phyloP scores from a whole-genome alignment of 306 rosid genomes.

The Prunus padus region DNA sequence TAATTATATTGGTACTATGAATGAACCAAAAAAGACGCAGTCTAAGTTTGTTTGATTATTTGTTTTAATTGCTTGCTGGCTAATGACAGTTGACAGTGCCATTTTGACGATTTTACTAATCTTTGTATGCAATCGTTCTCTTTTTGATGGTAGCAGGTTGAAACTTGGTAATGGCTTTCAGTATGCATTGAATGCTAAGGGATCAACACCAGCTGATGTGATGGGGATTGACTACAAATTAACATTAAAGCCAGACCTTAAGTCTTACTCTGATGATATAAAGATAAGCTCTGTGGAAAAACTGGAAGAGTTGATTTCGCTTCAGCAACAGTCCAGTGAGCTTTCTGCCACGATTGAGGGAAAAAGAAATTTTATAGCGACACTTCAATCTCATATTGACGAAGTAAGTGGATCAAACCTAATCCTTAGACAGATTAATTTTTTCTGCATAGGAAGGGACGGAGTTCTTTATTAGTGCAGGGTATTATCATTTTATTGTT shows the following conservation, averaged over 20 bases:
- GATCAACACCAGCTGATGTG: conserved; percentile 70
- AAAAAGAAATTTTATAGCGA: conserved; percentile 45
- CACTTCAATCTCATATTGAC: conserved; percentile 44
- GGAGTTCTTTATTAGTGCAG: neutral
- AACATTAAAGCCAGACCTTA: conserved; percentile 59
- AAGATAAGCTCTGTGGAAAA: conserved; percentile 64
- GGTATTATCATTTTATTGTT: neutral
- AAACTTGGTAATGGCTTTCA: conserved; percentile 65
- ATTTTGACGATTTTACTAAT: neutral
- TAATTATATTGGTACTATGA: neutral
- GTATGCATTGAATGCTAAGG: conserved; percentile 63
- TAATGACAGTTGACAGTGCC: neutral
- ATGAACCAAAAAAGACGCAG: neutral
- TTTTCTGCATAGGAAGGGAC: neutral
- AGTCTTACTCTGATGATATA: conserved; percentile 47
- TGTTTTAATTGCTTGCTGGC: neutral
- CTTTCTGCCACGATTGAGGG: conserved; percentile 58
- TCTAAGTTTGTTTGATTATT: neutral
- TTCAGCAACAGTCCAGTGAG: conserved; percentile 57
- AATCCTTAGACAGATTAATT: neutral
- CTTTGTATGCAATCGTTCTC: conserved; percentile 4
- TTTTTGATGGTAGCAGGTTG: conserved; percentile 49
- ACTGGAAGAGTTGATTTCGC: conserved; percentile 57
- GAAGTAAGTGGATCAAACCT: conserved; percentile 52
- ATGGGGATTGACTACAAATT: conserved; percentile 77